A percentile compares a stretch with the other conserved stretches of the same genome.
Conservation (phyloP, 1,284 basidiomycete species). For the Papiliotrema nemorosa region DNA sequence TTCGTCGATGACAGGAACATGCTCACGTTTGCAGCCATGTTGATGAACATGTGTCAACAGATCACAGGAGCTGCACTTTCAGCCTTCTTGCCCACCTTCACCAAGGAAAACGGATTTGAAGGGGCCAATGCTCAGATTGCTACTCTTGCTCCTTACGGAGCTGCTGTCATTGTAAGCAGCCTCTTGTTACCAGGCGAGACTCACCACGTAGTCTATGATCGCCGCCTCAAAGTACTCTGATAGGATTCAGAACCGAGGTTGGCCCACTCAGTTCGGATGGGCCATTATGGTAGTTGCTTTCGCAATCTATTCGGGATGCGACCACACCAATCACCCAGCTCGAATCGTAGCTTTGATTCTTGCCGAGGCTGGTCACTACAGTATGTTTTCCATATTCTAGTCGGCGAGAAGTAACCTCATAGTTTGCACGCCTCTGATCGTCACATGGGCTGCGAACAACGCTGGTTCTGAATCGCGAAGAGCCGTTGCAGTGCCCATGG, state of each 20-base stretch:
- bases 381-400: neutral
- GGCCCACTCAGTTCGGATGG: neutral
- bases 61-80: conserved; percentile 12
- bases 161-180: conserved; percentile 6
- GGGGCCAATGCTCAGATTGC: conserved; percentile 13
- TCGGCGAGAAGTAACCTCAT: neutral
- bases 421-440: conserved; percentile 1
- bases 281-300: neutral
- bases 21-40: neutral
- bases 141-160: conserved; percentile 12
- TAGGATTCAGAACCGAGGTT: neutral
- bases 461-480: conserved; percentile 13
- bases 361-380: neutral
- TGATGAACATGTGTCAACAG: conserved; percentile 6
- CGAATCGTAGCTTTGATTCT: neutral
- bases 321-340: neutral
- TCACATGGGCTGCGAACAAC: conserved; percentile 17
- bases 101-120: conserved; percentile 8
- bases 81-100: conserved; percentile 14
- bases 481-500: conserved; percentile 12
- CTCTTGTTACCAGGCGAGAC: neutral
- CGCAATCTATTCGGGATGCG: neutral
- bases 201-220: conserved; percentile 4
- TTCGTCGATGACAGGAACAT: neutral
- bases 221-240: conserved; percentile 3